Base-by-base conservation (phyloP, 179 eudicot species). In the Silene noctiflora region DNA sequence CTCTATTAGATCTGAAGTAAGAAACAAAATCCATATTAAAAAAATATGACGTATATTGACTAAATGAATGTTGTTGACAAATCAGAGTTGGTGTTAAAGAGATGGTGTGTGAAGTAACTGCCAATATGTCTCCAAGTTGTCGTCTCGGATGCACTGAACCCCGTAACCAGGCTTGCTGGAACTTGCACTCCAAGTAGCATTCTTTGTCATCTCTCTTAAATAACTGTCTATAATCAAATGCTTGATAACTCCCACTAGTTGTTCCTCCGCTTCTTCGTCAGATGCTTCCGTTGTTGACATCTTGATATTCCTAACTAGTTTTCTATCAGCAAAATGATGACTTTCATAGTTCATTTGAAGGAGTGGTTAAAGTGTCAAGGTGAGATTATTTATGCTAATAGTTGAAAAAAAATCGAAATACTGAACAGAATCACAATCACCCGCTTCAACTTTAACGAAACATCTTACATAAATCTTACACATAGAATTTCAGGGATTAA, bases 91-190 rank as follows among this genome's bases (percentile, higher is more conserved):
- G 14, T 7, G 31, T 8, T 17, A 21, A 10, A 63, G 14, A 14
- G 39, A 59, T 17, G 22, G 64, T 8, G 6, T 21, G 69, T 29
- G 42, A 24, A 46, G 22, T 72, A 76, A 94, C 98, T 94, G 98
- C 98, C 98, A 94, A 79, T 88, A 94, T 79, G 96, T 86, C 6
- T 94, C 97, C 48, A 79, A 83, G 76, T 86, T 91, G 78, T 88
- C 91, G 65, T 94, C 97, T 44, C 94, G 87, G 51, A 91, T 92
- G 51, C 88, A 87, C 6, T 83, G 81, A 77, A 94, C 96, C 20
- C 94, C 96, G 71, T 94, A 89, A 53, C 98, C 98, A 21, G 97
- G 94, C 86, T 94, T 94, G 82, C 91, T 90, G 72, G 98, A 91
- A 78, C 97, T 91, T 8, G 91, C 97, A 77, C 96, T 94, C 98